phyloP scores from a whole-genome alignment of 768 basidiomycete species.

The Holtermannia corniformis region DNA sequence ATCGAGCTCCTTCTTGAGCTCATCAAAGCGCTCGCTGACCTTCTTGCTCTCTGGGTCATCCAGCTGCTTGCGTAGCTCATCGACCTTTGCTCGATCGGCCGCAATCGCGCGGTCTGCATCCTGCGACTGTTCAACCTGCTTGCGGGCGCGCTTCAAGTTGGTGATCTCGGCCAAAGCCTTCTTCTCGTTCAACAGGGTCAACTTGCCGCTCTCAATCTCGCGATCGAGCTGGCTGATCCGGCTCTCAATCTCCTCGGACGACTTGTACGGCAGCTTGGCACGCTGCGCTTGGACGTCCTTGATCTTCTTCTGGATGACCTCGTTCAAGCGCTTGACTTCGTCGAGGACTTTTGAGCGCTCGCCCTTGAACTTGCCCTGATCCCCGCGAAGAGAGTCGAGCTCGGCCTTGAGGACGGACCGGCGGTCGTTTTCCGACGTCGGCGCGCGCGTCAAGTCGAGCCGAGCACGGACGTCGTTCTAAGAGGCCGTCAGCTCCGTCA shows the following conservation, averaged over 20 bases:
- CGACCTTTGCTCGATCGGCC: conserved; percentile 59
- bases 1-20: conserved; percentile 75
- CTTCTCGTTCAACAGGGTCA: conserved; percentile 94
- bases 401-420: conserved; percentile 65
- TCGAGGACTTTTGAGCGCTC: conserved; percentile 54
- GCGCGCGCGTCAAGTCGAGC: conserved; percentile 30
- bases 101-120: conserved; percentile 71
- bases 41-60: conserved; percentile 86
- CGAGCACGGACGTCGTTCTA: conserved; percentile 36
- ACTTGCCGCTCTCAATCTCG: conserved; percentile 79
- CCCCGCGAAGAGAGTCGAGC: conserved; percentile 64
- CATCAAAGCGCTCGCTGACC: conserved; percentile 66
- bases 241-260: conserved; percentile 72
- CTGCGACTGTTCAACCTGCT: conserved; percentile 70
- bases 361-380: conserved; percentile 67
- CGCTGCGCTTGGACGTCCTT: conserved; percentile 78
- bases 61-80: conserved; percentile 68
- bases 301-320: conserved; percentile 71
- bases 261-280: conserved; percentile 68
- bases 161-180: conserved; percentile 85
- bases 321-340: conserved; percentile 69
- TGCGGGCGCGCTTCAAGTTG: conserved; percentile 59
- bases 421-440: conserved; percentile 55
- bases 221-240: conserved; percentile 76
- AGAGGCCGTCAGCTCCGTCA: neutral